A percentile compares a stretch with the other conserved stretches of the same genome.
Conservation (phyloP, 2,329 filamentous ascomycete species). For the Xylaria sp. region DNA sequence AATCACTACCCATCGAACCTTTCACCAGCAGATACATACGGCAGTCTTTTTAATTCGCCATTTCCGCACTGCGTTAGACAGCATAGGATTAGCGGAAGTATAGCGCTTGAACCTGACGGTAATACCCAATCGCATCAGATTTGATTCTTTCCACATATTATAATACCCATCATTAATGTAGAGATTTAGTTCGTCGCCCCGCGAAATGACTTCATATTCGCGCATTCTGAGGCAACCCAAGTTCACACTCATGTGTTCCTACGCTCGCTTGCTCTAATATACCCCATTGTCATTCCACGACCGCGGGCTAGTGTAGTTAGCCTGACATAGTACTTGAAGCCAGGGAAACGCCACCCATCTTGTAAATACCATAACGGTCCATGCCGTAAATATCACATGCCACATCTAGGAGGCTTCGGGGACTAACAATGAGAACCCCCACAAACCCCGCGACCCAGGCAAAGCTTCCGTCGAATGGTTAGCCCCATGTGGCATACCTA, state of each 20-base stretch:
- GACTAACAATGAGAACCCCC: background rate
- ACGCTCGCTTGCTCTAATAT: background rate
- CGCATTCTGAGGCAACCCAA: background rate
- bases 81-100: background rate
- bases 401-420: background rate
- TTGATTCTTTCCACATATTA: slow-evolving; percentile 3
- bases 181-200: background rate
- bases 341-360: background rate
- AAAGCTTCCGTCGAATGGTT: background rate
- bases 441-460: too few species aligned
- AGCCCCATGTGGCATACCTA: background rate
- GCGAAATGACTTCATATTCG: slow-evolving; percentile 11
- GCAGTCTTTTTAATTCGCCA: slow-evolving; percentile 4
- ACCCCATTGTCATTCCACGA: background rate
- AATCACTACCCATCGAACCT: background rate
- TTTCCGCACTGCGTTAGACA: slow-evolving; percentile 1
- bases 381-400: background rate
- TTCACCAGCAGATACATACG: background rate
- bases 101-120: slow-evolving; percentile 1
- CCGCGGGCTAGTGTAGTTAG: background rate
- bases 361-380: background rate
- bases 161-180: slow-evolving; percentile 15
- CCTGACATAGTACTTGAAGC: background rate
- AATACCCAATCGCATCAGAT: slow-evolving; percentile 14
- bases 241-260: background rate